phyloP scores from a whole-genome alignment of 768 basidiomycete species.

The Cystoderma amianthinum region DNA sequence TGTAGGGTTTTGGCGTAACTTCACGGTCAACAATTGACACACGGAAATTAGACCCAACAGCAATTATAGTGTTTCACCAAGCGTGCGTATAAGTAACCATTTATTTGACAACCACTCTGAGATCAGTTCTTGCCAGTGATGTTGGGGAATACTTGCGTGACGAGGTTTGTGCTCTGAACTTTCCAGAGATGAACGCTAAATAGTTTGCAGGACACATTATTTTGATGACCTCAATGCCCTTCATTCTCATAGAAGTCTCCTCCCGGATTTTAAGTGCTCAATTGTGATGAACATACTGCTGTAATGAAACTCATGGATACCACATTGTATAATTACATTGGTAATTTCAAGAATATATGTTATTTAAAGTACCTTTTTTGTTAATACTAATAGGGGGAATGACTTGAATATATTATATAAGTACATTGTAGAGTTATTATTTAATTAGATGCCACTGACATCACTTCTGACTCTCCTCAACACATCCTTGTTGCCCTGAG shows the following conservation, averaged over 20 bases:
- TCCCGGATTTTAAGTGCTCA: conserved; percentile 37
- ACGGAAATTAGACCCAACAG: conserved; percentile 92
- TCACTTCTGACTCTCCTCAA: too few relatives aligned
- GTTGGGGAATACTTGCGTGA: conserved; percentile 98
- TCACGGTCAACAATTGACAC: conserved; percentile 94
- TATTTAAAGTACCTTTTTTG: too few relatives aligned
- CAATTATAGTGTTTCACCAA: conserved; percentile 98
- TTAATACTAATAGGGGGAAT: too few relatives aligned
- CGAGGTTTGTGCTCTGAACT: conserved; percentile 51
- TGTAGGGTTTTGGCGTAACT: conserved; percentile 94
- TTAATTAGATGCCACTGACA: too few relatives aligned
- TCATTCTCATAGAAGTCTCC: too few relatives aligned
- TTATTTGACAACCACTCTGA: too few relatives aligned
- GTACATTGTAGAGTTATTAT: too few relatives aligned
- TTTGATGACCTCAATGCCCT: too few relatives aligned
- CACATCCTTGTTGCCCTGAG: too few relatives aligned
- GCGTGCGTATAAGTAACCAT: conserved; percentile 68
- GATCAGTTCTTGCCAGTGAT: conserved; percentile 75
- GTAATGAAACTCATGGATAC: neutral
- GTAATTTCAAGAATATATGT: too few relatives aligned
- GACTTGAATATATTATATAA: too few relatives aligned
- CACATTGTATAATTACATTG: too few relatives aligned
- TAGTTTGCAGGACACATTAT: conserved; percentile 63
- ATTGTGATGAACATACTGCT: conserved; percentile 15
- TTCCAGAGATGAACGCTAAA: conserved; percentile 8